Evolutionary conservation across 2,329 filamentous ascomycete genomes (phyloP).

Genomic region (Colletotrichum sp.): DNA sequence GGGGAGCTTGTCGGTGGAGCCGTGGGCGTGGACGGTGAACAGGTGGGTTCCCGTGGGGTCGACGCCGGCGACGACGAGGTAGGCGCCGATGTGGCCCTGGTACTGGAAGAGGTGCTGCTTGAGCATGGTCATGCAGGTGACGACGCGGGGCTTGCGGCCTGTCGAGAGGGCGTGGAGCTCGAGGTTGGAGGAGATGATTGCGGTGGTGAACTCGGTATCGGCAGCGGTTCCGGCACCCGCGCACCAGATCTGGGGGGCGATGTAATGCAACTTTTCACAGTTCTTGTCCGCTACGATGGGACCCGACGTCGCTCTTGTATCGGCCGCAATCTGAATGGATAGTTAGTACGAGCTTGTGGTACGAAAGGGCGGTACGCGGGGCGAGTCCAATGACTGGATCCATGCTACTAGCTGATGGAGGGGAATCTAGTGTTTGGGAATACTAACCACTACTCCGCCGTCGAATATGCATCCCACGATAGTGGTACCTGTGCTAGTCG

Average conservation of each 20-base stretch:
- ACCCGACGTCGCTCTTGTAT: conserved; percentile 95
- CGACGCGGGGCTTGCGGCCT: conserved; percentile 93
- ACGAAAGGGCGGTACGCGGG: neutral
- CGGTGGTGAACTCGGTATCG: conserved; percentile 98
- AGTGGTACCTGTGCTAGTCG: conserved; percentile 97
- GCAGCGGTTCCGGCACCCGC: conserved; percentile 96
- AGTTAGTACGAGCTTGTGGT: conserved; percentile 15
- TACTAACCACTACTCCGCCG: conserved; percentile 86
- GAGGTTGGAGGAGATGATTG: conserved; percentile 97
- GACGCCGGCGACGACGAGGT: conserved; percentile 95
- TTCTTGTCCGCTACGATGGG: conserved; percentile 99
- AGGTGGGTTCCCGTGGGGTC: conserved; percentile 95
- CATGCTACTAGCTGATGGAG: neutral
- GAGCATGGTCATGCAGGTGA: conserved; percentile 99
- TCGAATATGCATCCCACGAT: conserved; percentile 98
- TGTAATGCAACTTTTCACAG: conserved; percentile 99
- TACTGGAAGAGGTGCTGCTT: conserved; percentile 99
- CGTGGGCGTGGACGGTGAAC: conserved; percentile 98
- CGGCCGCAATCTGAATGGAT: conserved; percentile 82
- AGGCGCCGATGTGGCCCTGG: conserved; percentile 97
- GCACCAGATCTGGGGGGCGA: conserved; percentile 98
- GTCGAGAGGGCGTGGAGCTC: conserved; percentile 97
- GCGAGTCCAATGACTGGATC: neutral
- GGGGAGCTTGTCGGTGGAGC: conserved; percentile 96
- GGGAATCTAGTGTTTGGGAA: conserved; percentile 24